These are phyloP conservation scores for Colletotrichum chlorophyti DNA, from an alignment of 2,329 filamentous ascomycete species.

Conservation along the genomic window DNA sequence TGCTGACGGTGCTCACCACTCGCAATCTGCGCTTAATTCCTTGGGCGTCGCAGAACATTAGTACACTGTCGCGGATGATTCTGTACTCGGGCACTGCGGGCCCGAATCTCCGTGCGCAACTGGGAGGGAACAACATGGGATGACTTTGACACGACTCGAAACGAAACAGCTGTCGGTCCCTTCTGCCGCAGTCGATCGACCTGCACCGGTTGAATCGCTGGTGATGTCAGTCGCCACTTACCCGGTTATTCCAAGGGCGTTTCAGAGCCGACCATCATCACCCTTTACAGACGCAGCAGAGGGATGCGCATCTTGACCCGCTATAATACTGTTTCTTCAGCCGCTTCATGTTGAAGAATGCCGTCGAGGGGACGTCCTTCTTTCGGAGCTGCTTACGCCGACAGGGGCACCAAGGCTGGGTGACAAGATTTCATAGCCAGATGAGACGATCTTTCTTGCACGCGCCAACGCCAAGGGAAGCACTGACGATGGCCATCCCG, in stretches of 20 bases:
- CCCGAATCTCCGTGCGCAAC: not conserved
- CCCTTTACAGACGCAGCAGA: not conserved
- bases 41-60: no score
- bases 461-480: not conserved
- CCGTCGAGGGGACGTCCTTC: no score
- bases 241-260: not conserved
- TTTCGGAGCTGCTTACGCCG: no score
- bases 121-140: constrained; percentile 12
- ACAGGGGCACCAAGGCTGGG: not conserved
- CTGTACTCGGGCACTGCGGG: not conserved
- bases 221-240: not conserved
- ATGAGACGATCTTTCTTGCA: not conserved
- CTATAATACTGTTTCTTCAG: not conserved
- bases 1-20: no score
- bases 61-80: constrained; percentile 12
- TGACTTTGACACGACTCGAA: constrained; percentile 17
- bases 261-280: not conserved
- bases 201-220: not conserved
- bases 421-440: not conserved
- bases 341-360: not conserved
- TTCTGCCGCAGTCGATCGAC: no score
- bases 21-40: no score
- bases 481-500: not conserved
- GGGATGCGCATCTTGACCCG: not conserved
- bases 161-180: not conserved